These are phyloP conservation scores for Yamadazyma olivae DNA, from an alignment of 805 yeast species.

Conservation along the genomic window DNA sequence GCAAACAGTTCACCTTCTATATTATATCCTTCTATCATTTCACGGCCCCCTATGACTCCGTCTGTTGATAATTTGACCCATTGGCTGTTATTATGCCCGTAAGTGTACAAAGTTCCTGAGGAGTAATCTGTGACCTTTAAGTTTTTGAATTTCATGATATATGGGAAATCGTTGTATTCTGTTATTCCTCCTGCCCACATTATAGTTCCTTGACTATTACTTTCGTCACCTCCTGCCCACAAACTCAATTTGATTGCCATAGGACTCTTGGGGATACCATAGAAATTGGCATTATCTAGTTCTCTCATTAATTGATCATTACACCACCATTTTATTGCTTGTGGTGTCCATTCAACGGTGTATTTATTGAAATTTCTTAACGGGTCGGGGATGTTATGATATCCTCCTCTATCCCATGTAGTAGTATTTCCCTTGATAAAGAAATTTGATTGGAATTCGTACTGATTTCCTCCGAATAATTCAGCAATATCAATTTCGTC, in stretches of 20 bases:
- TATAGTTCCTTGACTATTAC: constrained; percentile 33
- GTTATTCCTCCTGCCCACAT: constrained; percentile 41
- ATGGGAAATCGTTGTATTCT: constrained; percentile 28
- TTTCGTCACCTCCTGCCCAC: constrained; percentile 42
- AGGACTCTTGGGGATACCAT: constrained; percentile 36
- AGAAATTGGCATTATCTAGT: constrained; percentile 14
- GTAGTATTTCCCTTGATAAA: constrained; percentile 38
- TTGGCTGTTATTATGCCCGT: constrained; percentile 18
- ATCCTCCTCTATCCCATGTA: constrained; percentile 33
- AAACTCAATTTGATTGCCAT: constrained; percentile 33
- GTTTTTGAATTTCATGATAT: constrained; percentile 25
- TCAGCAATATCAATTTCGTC: constrained; percentile 43
- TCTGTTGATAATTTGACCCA: constrained; percentile 5
- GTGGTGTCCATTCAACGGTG: constrained; percentile 37
- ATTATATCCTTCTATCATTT: too few relatives aligned
- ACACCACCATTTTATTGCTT: constrained; percentile 25
- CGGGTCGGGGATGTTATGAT: constrained; percentile 27
- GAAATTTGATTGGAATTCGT: constrained; percentile 33
- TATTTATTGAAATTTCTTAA: constrained; percentile 23
- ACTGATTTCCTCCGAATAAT: constrained; percentile 32
- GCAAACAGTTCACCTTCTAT: too few relatives aligned
- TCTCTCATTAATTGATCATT: constrained; percentile 26
- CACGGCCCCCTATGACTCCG: constrained; percentile 10
- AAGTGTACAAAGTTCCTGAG: constrained; percentile 24
- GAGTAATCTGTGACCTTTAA: constrained; percentile 25